phyloP scores from a whole-genome alignment of 768 basidiomycete genomes.

The Plicaturopsis crispa region DNA sequence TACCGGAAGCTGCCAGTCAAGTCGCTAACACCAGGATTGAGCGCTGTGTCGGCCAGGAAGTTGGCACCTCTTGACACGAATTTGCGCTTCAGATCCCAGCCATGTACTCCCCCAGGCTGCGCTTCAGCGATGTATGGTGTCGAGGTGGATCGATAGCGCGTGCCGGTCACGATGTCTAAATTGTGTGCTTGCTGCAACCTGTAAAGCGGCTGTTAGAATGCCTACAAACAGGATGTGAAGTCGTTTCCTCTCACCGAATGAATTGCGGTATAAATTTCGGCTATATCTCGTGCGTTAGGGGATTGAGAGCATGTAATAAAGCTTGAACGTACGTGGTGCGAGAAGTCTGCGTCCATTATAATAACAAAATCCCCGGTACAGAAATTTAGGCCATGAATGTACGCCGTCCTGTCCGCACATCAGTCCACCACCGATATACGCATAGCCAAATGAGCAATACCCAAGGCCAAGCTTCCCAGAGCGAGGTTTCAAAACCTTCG shows the following conservation, averaged over 20 bases:
- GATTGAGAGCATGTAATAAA: background rate
- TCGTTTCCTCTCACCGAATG: conserved; percentile 47
- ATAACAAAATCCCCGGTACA: conserved; percentile 90
- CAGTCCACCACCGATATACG: conserved; percentile 1
- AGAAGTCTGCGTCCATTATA: conserved; percentile 97
- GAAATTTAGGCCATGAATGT: conserved; percentile 87
- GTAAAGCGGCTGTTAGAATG: conserved; percentile 3
- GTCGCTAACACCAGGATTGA: conserved; percentile 84
- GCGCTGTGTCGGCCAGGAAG: conserved; percentile 79
- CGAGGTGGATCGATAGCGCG: conserved; percentile 67
- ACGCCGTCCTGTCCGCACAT: conserved; percentile 66
- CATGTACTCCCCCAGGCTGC: conserved; percentile 78
- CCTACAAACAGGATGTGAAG: background rate
- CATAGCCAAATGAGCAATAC: conserved; percentile 29
- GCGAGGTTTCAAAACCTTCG: conserved; percentile 75
- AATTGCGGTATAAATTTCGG: conserved; percentile 95
- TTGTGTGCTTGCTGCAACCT: conserved; percentile 83
- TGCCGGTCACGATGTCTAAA: conserved; percentile 90
- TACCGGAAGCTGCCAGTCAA: conserved; percentile 87
- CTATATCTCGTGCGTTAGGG: conserved; percentile 28
- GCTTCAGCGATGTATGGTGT: conserved; percentile 51
- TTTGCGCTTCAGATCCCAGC: conserved; percentile 90
- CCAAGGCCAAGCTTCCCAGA: conserved; percentile 89
- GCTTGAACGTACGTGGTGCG: conserved; percentile 67
- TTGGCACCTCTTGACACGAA: conserved; percentile 86